phyloP scores from a whole-genome alignment of 2,329 filamentous ascomycete species.

The Rhinocladiella mackenziei region DNA sequence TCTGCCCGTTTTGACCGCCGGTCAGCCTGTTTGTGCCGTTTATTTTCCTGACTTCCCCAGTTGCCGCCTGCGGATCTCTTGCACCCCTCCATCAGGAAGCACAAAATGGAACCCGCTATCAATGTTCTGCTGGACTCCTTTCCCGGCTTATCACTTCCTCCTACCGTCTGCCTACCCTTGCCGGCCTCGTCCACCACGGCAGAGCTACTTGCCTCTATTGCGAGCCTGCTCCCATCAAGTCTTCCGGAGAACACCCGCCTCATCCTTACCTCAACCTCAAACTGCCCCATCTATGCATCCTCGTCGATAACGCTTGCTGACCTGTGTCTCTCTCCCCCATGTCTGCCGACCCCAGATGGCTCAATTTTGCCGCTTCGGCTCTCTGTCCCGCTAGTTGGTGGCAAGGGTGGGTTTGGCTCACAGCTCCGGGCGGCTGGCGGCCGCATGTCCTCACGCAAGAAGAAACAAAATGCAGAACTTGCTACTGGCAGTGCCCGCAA shows the following conservation, averaged over 20 bases:
- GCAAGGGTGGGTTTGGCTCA: conserved; percentile 96
- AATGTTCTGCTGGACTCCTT: conserved; percentile 86
- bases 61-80: no score
- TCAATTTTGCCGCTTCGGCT: conserved; percentile 80
- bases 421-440: conserved; percentile 94
- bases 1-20: no score
- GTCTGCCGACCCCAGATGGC: conserved; percentile 44
- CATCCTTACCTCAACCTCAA: conserved; percentile 76
- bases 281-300: conserved; percentile 60
- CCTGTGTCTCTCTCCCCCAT: conserved; percentile 8
- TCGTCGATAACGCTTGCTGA: conserved; percentile 37
- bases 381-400: conserved; percentile 74
- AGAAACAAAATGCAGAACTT: conserved; percentile 63
- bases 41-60: no score
- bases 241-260: conserved; percentile 50
- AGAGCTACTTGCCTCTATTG: conserved; percentile 62
- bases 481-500: conserved; percentile 75
- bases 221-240: conserved; percentile 57
- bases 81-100: no score
- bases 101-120: conserved; percentile 39
- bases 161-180: conserved; percentile 76
- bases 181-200: conserved; percentile 60
- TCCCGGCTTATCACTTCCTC: conserved; percentile 72
- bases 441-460: conserved; percentile 94
- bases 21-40: no score